These are phyloP conservation scores for Erodium texanum DNA, from an alignment of 441 rosid species.

Conservation along the genomic window DNA sequence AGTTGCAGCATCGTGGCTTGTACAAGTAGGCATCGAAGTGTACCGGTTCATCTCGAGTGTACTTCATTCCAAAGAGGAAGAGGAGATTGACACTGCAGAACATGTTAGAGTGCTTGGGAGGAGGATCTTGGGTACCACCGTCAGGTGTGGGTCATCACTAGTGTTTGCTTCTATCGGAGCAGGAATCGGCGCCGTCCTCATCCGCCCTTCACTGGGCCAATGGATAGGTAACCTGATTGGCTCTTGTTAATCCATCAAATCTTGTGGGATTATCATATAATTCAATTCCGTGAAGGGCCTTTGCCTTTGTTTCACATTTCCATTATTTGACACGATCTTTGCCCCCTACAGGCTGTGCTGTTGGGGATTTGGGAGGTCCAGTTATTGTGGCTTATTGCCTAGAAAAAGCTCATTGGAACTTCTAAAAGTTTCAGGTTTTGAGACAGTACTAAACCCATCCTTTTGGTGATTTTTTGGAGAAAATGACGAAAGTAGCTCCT, in stretches of 20 bases:
- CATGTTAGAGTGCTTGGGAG: slow-evolving; percentile 56
- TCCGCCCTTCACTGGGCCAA: slow-evolving; percentile 78
- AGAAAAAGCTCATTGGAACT: slow-evolving; percentile 45
- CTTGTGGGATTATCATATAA: not conserved
- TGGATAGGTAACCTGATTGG: slow-evolving; percentile 66
- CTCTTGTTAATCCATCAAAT: not conserved
- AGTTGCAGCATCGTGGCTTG: slow-evolving; percentile 73
- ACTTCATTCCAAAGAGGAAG: slow-evolving; percentile 35
- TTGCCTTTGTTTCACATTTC: not conserved
- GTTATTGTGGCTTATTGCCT: slow-evolving; percentile 50
- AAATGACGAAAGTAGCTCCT: not conserved
- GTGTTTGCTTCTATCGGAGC: slow-evolving; percentile 83
- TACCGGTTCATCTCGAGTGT: slow-evolving; percentile 40
- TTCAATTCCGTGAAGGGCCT: not conserved
- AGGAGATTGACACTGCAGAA: slow-evolving; percentile 26
- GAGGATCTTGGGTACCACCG: slow-evolving; percentile 51
- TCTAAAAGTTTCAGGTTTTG: slow-evolving; percentile 18
- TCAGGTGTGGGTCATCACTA: slow-evolving; percentile 66
- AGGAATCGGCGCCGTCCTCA: slow-evolving; percentile 57
- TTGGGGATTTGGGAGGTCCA: slow-evolving; percentile 83
- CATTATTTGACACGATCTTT: slow-evolving; percentile 2
- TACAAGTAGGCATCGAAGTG: slow-evolving; percentile 76
- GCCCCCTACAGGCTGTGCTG: slow-evolving; percentile 54
- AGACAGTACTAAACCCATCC: not conserved
- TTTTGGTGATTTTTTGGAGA: not conserved